Base-by-base conservation (phyloP, 805 yeast genomes). In the Candida ulmi region DNA sequence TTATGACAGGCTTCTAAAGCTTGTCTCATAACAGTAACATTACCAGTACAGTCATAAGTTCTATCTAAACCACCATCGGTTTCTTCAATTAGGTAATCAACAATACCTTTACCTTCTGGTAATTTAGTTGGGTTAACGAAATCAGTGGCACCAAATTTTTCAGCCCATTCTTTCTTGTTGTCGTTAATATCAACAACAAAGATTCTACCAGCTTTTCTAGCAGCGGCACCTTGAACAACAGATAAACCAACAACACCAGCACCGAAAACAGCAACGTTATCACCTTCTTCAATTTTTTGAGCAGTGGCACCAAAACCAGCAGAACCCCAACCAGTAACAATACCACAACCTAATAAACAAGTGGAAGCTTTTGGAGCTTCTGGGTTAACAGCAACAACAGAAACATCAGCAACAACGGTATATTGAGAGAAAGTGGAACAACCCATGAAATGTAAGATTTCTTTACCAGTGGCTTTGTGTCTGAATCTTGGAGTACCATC, bases 41-140 rank as follows among this genome's bases (percentile, higher is more conserved):
- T 93, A 69, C 99, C 99, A 38, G 99, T 93, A 72, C 98, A 90
- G 72, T 93, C 99, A 59, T 93, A 93, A 24, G 99, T 90, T 69
- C 63, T 88, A 56, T 93, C 99, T 48, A 88, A 76, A 39, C 99
- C 99, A 54, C 99, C 99, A 57, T 93, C 98, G 41, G 98, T 88
- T 77, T 82, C 69, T 58, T 87, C 95, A 52, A 87, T 68, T 52
- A 91, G 74, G 60, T 86, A 81, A 37, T 84, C 86, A 40, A 88
- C 96, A 33, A 86, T 72, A 47, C 76, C 69, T 40, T 82, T 84
- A 40, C 88, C 93, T 48, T 79, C 80, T 39, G 81, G 78, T 54
- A 88, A 69, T 52, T 79, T 78, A 34, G 76, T 66, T 48, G 99
- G 93, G 73, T 93, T 90, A 50, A 93, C 69, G 51, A 93, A 93